Evolutionary conservation across 2,329 filamentous ascomycete genomes (phyloP), one percentile per base, ranked within the genome.

Genomic region (Fusarium sp.): DNA sequence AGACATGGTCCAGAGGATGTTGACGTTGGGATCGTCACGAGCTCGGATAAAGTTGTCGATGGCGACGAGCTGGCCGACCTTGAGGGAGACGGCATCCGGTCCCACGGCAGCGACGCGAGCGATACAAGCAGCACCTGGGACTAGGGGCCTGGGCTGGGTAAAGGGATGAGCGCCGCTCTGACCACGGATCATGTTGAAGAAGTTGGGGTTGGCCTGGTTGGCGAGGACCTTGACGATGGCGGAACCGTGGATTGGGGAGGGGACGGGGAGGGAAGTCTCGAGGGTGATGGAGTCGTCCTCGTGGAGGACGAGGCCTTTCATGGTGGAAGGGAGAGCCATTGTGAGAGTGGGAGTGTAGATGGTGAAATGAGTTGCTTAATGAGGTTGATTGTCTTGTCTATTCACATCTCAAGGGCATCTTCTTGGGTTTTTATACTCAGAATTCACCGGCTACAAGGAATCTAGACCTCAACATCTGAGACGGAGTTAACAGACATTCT

Each of bases 41-140:
- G 78, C 80, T 11, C 71, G 73, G 18, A 82, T 63, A 58, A 80
- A 79, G 9, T 74, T 52, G 45, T 84, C 82, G 50, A 82, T 61
- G 18, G 76, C 72, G 16, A 84, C 80, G 22, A 84, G 80, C 66
- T 84, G 79, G 33, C 80, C 81, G 36, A 78, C 74, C 31, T 75
- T 68, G n/a, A 83, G 69, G n/a, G 74, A 71, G 7, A 79, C 78
- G 7, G 80, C 76, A 62, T 84, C 82, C 2, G 78, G 73, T 3
- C 82, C 82, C n/a, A 80, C 70, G 29, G 80, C 79, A 20, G 80
- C 76, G 18, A 84, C 73, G 35, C 83, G 83, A 54, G 82, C 83
- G 68, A 86, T 75, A 69, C 79, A 80, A 57, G 77, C 79, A 66
- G 75, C 71, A 42, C 82, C 82, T 52, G 79, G 81, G 58, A 83